These are phyloP conservation scores for Botrytis hyacinthi DNA, from an alignment of 2,329 filamentous ascomycete genomes.

Conservation along the genomic window DNA sequence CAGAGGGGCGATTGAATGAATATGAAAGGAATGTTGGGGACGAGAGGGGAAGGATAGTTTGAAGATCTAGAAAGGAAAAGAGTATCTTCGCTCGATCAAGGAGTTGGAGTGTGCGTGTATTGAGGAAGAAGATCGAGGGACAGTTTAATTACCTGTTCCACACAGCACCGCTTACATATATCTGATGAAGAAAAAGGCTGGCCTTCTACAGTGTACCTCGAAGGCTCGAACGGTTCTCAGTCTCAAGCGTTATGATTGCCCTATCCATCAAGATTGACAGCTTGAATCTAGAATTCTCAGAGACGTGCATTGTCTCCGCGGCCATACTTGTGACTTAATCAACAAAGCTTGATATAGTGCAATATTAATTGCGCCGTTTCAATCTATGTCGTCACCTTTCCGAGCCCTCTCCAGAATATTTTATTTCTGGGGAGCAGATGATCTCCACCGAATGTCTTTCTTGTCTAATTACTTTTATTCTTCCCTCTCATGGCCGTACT, in stretches of 20 bases:
- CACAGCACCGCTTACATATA: background rate
- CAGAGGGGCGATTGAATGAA: background rate
- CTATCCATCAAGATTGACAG: background rate
- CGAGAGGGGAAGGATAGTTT: background rate
- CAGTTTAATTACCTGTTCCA: background rate
- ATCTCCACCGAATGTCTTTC: background rate
- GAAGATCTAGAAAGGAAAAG: background rate
- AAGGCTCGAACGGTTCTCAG: background rate
- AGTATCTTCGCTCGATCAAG: background rate
- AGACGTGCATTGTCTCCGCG: background rate
- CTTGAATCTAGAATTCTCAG: background rate
- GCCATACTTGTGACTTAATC: background rate
- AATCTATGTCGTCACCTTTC: background rate
- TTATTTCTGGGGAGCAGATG: background rate
- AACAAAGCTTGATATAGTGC: background rate
- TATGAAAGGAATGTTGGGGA: background rate
- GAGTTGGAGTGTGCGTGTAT: no score
- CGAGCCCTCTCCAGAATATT: background rate
- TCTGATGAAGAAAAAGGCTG: background rate
- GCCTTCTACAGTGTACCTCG: background rate
- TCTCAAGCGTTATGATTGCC: background rate
- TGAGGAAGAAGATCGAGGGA: background rate
- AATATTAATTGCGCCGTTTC: background rate
- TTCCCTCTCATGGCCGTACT: background rate
- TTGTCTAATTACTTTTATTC: background rate